Percentiles rank a stretch among this genome's conserved stretches.
Conservation (phyloP, 441 rosid genomes). For the Gossypium schwendimanii region DNA sequence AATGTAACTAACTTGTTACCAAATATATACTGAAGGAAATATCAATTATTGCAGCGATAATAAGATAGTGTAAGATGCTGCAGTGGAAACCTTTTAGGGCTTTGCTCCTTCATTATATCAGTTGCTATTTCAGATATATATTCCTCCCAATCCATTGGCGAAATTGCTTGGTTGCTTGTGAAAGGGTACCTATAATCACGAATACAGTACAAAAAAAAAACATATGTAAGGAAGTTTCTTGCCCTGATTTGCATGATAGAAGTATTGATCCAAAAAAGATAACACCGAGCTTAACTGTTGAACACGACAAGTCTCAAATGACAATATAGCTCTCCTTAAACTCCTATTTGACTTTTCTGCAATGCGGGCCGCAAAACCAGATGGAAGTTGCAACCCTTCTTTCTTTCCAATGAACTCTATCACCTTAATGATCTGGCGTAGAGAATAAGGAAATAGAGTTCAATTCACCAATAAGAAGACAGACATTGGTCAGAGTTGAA, state of each 20-base stretch:
- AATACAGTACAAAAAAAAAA: background rate
- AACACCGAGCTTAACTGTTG: constrained; percentile 61
- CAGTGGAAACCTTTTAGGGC: constrained; percentile 70
- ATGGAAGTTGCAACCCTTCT: constrained; percentile 69
- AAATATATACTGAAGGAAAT: background rate
- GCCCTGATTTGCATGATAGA: background rate
- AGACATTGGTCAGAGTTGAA: background rate
- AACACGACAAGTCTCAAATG: constrained; percentile 81
- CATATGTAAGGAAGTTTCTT: constrained; percentile 8
- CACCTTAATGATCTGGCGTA: constrained; percentile 57
- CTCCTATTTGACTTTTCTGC: constrained; percentile 83
- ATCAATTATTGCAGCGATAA: background rate
- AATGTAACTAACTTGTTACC: background rate
- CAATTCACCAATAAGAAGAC: constrained; percentile 2
- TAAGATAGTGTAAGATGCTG: background rate
- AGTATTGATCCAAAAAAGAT: background rate
- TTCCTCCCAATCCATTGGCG: constrained; percentile 95
- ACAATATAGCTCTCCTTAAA: constrained; percentile 78
- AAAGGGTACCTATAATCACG: constrained; percentile 64
- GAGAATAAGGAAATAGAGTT: background rate
- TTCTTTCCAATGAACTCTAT: constrained; percentile 80
- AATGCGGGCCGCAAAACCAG: constrained; percentile 71
- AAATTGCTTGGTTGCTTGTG: constrained; percentile 57
- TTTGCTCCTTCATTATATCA: constrained; percentile 88
- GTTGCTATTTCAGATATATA: constrained; percentile 78